Evolutionary conservation across 2,329 filamentous ascomycete genomes (phyloP).

Genomic region (Fusarium subtropicale): DNA sequence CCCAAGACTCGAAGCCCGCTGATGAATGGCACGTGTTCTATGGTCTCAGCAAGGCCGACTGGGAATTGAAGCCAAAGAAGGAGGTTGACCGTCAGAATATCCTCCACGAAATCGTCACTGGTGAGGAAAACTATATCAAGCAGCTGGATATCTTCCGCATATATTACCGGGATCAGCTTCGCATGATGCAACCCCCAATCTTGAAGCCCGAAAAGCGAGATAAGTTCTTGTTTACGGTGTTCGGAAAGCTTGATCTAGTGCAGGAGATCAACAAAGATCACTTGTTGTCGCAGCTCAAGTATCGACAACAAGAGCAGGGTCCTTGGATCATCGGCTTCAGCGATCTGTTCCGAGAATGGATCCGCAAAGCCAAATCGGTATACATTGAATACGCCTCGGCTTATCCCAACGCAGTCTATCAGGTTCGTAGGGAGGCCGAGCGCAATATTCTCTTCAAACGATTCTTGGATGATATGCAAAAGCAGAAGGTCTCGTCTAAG

Average conservation of each 20-base stretch:
- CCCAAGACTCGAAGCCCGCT: constrained; percentile 73
- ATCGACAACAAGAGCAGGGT: constrained; percentile 95
- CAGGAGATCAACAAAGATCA: constrained; percentile 93
- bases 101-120: constrained; percentile 93
- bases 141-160: constrained; percentile 87
- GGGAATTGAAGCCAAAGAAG: constrained; percentile 80
- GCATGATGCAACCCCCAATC: constrained; percentile 79
- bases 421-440: constrained; percentile 85
- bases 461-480: constrained; percentile 84
- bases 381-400: constrained; percentile 93
- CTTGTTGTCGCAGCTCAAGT: constrained; percentile 92
- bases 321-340: constrained; percentile 95
- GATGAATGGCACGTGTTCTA: constrained; percentile 94
- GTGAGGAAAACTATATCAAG: constrained; percentile 90
- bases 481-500: constrained; percentile 82
- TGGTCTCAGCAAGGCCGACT: constrained; percentile 80
- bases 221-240: constrained; percentile 85
- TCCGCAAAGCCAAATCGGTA: constrained; percentile 86
- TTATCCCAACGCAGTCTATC: constrained; percentile 85
- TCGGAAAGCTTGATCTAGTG: constrained; percentile 89
- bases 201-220: constrained; percentile 81
- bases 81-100: constrained; percentile 94
- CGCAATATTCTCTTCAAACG: constrained; percentile 86
- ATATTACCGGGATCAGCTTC: constrained; percentile 86
- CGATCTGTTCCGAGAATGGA: constrained; percentile 98